These are phyloP conservation scores for Arachnopeziza araneosa DNA, from an alignment of 2,329 filamentous ascomycete species.

Conservation along the genomic window DNA sequence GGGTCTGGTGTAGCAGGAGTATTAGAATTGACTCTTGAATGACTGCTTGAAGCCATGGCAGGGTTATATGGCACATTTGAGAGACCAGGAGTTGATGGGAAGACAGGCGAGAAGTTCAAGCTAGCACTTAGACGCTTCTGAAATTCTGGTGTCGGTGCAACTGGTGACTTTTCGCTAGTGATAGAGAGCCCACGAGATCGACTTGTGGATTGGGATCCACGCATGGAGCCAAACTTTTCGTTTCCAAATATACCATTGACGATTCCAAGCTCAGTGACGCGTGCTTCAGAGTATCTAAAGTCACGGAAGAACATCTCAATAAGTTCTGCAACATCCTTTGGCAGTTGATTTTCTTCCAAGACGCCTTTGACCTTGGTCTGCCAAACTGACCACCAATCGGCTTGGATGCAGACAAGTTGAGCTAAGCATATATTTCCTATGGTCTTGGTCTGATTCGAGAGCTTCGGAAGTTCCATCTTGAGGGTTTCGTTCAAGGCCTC, in stretches of 20 bases:
- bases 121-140: conserved; percentile 60
- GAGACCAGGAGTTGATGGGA: conserved; percentile 39
- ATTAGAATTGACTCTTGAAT: conserved; percentile 52
- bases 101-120: conserved; percentile 54
- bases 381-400: conserved; percentile 77
- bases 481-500: conserved; percentile 79
- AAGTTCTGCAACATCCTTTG: conserved; percentile 67
- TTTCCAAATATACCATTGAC: conserved; percentile 64
- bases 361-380: conserved; percentile 75
- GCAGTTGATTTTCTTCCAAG: conserved; percentile 58
- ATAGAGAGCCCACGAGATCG: conserved; percentile 55
- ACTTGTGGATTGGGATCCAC: conserved; percentile 26
- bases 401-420: conserved; percentile 80
- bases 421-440: conserved; percentile 77
- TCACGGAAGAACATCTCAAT: conserved; percentile 73
- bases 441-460: conserved; percentile 76
- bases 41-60: conserved; percentile 43
- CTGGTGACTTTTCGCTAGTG: conserved; percentile 57
- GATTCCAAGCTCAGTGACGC: conserved; percentile 66
- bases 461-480: conserved; percentile 82
- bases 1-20: conserved; percentile 52
- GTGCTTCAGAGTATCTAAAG: conserved; percentile 69
- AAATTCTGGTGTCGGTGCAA: conserved; percentile 61
- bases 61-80: conserved; percentile 51
- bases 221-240: conserved; percentile 34